Evolutionary conservation across 140 eudicot species (phyloP).

Genomic region (Senecio squalidus): DNA sequence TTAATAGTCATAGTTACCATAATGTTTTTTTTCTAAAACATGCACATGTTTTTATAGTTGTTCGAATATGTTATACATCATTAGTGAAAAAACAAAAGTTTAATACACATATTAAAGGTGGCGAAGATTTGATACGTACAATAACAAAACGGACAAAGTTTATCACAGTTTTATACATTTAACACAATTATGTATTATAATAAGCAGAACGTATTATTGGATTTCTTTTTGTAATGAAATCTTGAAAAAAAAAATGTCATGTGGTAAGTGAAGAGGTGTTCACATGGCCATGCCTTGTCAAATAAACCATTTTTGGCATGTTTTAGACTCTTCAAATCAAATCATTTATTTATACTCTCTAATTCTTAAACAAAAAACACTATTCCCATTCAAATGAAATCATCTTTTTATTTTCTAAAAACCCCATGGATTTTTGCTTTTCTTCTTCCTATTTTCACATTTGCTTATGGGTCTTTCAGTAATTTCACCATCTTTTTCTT

Average conservation of each 20-base stretch:
- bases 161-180: no score
- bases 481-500: constrained; percentile 13
- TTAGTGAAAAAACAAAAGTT: no score
- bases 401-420: constrained; percentile 18
- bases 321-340: neutral
- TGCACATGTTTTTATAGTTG: no score
- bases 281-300: constrained; percentile 15
- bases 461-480: constrained; percentile 27
- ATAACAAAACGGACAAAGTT: no score
- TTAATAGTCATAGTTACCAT: no score
- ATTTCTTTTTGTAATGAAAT: neutral
- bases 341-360: neutral
- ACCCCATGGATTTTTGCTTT: constrained; percentile 34
- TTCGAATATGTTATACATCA: no score
- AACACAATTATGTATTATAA: no score
- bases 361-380: neutral
- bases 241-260: neutral
- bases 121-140: no score
- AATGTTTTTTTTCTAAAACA: no score
- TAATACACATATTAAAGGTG: no score
- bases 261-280: constrained; percentile 17
- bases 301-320: neutral
- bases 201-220: no score
- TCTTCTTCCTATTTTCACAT: constrained; percentile 27
- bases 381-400: constrained; percentile 33